Evolutionary conservation across 2,329 filamentous ascomycete species (phyloP).

Genomic region (Hypoxylon sp.): DNA sequence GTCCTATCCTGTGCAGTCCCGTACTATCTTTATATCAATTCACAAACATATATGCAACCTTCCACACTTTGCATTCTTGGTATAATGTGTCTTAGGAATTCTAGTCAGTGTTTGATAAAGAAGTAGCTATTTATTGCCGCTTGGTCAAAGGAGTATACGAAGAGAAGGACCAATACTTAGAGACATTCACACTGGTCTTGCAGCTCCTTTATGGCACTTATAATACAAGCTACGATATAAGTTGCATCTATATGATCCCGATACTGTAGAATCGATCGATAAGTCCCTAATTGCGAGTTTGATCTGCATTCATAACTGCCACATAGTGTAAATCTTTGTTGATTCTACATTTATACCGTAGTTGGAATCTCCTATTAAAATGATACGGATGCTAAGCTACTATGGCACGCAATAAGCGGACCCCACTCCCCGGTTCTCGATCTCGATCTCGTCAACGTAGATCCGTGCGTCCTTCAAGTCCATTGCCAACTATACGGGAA

Average conservation of each 20-base stretch:
- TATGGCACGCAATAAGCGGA: constrained; percentile 25
- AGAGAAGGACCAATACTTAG: not conserved
- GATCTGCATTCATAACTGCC: not conserved
- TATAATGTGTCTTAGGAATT: not conserved
- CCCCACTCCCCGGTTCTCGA: constrained; percentile 23
- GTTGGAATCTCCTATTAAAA: not conserved
- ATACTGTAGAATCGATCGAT: not conserved
- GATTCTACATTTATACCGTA: not conserved
- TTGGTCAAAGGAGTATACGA: not conserved
- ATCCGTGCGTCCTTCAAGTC: not conserved
- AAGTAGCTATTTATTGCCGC: not conserved
- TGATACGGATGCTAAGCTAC: not conserved
- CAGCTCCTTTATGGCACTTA: not conserved
- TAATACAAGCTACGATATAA: not conserved
- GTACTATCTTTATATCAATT: not conserved
- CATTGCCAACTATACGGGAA: not conserved
- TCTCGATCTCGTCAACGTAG: constrained; percentile 4
- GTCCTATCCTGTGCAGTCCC: too few species aligned
- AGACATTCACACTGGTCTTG: not conserved
- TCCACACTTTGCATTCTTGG: not conserved
- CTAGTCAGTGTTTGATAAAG: not conserved
- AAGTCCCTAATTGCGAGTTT: not conserved
- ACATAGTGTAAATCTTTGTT: not conserved
- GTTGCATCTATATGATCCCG: not conserved
- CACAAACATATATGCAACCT: not conserved